These are phyloP conservation scores for Teratosphaeria epicoccoides DNA, from an alignment of 2,329 filamentous ascomycete genomes.

Conservation along the genomic window DNA sequence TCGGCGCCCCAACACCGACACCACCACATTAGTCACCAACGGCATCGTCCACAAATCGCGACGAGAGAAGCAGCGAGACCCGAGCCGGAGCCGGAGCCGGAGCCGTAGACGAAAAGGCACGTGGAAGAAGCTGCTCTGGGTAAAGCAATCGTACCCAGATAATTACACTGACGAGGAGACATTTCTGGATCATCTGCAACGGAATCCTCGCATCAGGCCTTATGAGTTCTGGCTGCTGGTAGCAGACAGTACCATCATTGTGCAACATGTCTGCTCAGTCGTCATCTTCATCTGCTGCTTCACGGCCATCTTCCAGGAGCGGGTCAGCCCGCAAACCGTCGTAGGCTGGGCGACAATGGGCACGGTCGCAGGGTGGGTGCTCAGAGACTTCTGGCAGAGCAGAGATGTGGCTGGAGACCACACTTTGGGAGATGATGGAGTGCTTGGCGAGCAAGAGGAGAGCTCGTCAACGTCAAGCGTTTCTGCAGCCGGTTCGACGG, in stretches of 20 bases:
- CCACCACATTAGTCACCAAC: conserved; percentile 12
- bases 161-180: conserved; percentile 97
- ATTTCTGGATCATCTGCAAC: conserved; percentile 89
- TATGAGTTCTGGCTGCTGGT: conserved; percentile 98
- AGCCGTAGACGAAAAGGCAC: conserved; percentile 59
- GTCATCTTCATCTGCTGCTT: conserved; percentile 93
- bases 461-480: conserved; percentile 3
- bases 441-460: conserved; percentile 5
- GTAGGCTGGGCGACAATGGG: conserved; percentile 74
- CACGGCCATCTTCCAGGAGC: conserved; percentile 74
- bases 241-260: conserved; percentile 87
- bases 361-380: conserved; percentile 76
- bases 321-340: conserved; percentile 80
- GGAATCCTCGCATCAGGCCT: conserved; percentile 83
- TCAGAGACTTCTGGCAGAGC: conserved; percentile 87
- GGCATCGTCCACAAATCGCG: conserved; percentile 12
- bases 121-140: conserved; percentile 97
- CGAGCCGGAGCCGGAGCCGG: conserved; percentile 56
- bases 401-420: conserved; percentile 47
- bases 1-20: conserved; percentile 28
- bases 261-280: conserved; percentile 92
- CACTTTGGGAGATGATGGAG: not conserved
- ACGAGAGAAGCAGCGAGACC: conserved; percentile 43
- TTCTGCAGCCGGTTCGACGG: conserved; percentile 2
- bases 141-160: conserved; percentile 95